These are phyloP conservation scores for Penicillium cosmopolitanum DNA, from an alignment of 495 filamentous ascomycete species.

Conservation along the genomic window DNA sequence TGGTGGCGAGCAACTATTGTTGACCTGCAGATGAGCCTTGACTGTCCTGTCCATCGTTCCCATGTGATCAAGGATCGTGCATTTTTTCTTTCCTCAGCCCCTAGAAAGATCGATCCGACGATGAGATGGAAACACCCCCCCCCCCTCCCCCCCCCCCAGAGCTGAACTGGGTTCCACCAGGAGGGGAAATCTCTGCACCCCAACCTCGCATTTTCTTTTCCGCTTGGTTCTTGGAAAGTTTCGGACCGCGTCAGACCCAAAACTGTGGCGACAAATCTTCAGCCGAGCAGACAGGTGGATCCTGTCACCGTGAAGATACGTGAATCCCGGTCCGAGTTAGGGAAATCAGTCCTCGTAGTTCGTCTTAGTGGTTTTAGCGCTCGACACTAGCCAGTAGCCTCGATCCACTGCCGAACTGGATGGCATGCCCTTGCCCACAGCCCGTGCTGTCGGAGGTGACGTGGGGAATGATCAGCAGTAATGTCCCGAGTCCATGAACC, in stretches of 20 bases:
- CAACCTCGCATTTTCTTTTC: neutral
- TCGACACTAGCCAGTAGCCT: constrained; percentile 1
- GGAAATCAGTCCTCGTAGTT: neutral
- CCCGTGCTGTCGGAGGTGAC: constrained; percentile 4
- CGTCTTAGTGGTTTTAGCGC: constrained; percentile 3
- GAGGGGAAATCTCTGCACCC: neutral
- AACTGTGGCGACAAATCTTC: constrained; percentile 1
- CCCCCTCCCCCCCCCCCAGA: neutral
- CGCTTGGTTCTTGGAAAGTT: neutral
- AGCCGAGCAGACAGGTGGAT: constrained; percentile 1
- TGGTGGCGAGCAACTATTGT: constrained; percentile 3
- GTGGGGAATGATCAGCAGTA: constrained; percentile 28
- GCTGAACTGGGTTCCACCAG: neutral
- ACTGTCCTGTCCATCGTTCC: neutral
- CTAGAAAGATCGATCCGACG: no score
- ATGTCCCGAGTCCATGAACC: constrained; percentile 25
- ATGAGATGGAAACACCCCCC: no score
- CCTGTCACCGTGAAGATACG: constrained; percentile 1
- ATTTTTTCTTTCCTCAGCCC: neutral
- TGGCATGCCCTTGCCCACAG: constrained; percentile 4
- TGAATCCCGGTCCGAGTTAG: neutral
- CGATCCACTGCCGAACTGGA: constrained; percentile 6
- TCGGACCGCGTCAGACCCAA: constrained; percentile 4
- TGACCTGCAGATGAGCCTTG: neutral
- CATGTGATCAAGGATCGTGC: neutral